These are phyloP conservation scores for Paraphaeosphaeria minitans DNA, from an alignment of 2,329 filamentous ascomycete genomes.

Conservation along the genomic window DNA sequence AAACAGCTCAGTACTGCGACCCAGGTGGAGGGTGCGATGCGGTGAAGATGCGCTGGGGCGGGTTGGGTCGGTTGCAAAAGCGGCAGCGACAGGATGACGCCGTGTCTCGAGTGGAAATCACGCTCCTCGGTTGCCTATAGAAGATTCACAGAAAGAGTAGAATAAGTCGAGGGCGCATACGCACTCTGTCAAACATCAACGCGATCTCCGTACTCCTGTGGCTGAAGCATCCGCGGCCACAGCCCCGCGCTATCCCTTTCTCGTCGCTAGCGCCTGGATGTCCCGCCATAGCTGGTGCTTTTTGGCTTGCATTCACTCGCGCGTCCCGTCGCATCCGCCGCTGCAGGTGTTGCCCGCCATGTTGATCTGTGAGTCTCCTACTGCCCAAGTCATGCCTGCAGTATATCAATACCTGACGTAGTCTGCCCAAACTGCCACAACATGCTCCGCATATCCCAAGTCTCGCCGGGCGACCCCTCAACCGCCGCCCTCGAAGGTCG, in stretches of 20 bases:
- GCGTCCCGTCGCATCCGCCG: background rate
- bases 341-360: constrained; percentile 48
- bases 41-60: constrained; percentile 5
- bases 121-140: no score
- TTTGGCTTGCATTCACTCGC: constrained; percentile 16
- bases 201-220: constrained; percentile 18
- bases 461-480: constrained; percentile 48
- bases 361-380: constrained; percentile 65
- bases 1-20: background rate
- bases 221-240: constrained; percentile 23
- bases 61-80: constrained; percentile 2
- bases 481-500: constrained; percentile 47
- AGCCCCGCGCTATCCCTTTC: constrained; percentile 32
- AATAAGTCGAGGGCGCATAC: background rate
- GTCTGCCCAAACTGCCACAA: constrained; percentile 87
- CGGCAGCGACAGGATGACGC: background rate
- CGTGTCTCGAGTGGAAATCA: no score
- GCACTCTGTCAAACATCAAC: constrained; percentile 6
- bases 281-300: constrained; percentile 40
- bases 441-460: constrained; percentile 73
- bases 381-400: background rate
- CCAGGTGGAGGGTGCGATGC: background rate
- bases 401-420: constrained; percentile 1
- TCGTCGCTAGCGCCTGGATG: constrained; percentile 23
- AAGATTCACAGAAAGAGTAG: background rate